Base-by-base conservation (phyloP, 2,329 filamentous ascomycete genomes). In the Penicillium digitatum region DNA sequence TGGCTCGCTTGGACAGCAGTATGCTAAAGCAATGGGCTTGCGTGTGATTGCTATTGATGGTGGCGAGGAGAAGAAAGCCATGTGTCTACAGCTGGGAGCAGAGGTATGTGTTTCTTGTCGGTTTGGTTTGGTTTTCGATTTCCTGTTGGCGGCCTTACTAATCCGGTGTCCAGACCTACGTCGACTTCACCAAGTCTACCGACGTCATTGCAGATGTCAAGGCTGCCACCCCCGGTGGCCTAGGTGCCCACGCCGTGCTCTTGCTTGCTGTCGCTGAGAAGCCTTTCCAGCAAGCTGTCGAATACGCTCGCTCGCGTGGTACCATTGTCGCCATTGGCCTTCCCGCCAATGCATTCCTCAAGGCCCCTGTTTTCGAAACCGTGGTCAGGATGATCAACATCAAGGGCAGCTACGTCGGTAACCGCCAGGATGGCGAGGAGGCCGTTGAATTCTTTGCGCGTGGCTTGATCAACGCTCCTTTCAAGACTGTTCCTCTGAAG, bases 281-380 rank as follows among this genome's bases (percentile, higher is more conserved):
- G 80, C 93, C 93, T 51, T 96, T 96, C 86, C 90, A 96, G 78
- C 92, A 96, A 79, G 93, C 93, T 39, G 86, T 89, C 45, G 86
- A 82, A 75, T 96, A 96, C 76, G 87, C 96, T 59, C 88, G 93
- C 57, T 83, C 90, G 53, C 85, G 86, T 57, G 93, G 93, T 56
- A 82, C 84, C 37, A 88, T 96, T 69, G 83, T 96, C 60, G 93
- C 89, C 76, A 94, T 97, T 68, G 93, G 92, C 69, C 80, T 96
- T 26, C 93, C 93, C 5, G 87, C 89, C 35, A 81, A 86, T 61
- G 91, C 92, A 2, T 88, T 81, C 74, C 82, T 96, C 61, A 83
- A 83, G 65, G 91, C 92, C 1, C 89, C 90, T 37, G 91, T 96
- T 52, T 96, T 96, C 72, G 87, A 92, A 70, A 90, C 88, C 8